Conservation (phyloP, 1,284 basidiomycete species). For the Naganishia albida region DNA sequence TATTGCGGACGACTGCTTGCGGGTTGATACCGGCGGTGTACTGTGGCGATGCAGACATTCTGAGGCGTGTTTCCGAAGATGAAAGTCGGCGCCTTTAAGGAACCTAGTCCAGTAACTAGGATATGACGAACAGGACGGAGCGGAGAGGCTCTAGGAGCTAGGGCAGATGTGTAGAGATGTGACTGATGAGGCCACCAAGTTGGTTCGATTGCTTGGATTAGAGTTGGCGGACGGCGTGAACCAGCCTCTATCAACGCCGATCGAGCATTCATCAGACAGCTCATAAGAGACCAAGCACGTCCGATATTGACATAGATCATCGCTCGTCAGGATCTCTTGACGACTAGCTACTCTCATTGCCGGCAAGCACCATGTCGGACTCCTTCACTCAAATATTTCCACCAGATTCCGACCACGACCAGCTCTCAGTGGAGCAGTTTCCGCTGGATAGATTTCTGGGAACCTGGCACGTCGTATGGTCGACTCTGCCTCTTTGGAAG, state of each 20-base stretch:
- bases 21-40: constrained; percentile 21
- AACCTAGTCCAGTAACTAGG: no score
- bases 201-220: constrained; percentile 10
- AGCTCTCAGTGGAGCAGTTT: constrained; percentile 42
- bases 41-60: constrained; percentile 28
- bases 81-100: neutral
- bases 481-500: constrained; percentile 59
- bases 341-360: neutral
- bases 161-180: constrained; percentile 5
- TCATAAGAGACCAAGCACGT: no score
- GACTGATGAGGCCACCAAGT: no score
- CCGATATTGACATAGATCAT: no score
- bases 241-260: neutral
- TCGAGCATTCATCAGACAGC: neutral
- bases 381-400: constrained; percentile 35
- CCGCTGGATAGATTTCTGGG: constrained; percentile 57
- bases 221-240: constrained; percentile 25
- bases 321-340: neutral
- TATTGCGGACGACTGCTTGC: constrained; percentile 29
- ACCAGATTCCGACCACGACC: constrained; percentile 43
- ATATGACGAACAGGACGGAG: neutral
- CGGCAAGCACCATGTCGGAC: neutral
- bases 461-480: constrained; percentile 57
- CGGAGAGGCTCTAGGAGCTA: neutral
- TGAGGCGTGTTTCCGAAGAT: neutral